Evolutionary conservation across 2,329 filamentous ascomycete species (phyloP).

Genomic region (Grosmannia clavigera): DNA sequence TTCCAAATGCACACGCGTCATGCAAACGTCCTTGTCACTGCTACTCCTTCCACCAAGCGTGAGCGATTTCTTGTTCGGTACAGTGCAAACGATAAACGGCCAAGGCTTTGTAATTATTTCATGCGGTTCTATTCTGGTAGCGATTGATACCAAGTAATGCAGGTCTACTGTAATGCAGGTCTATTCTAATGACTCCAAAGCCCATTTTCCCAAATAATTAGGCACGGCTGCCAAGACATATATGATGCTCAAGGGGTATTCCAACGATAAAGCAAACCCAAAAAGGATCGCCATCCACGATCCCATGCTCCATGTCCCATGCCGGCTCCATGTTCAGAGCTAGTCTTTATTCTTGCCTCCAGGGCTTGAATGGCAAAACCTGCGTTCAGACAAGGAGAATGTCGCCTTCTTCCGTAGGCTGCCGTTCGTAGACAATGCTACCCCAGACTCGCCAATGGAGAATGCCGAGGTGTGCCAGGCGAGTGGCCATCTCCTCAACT

Average conservation of each 20-base stretch:
- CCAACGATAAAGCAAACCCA: background rate
- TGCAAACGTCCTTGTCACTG: background rate
- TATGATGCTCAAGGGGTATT: background rate
- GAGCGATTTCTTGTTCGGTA: background rate
- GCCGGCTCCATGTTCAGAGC: background rate
- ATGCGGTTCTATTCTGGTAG: background rate
- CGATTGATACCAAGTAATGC: background rate
- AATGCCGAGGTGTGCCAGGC: slow-evolving; percentile 70
- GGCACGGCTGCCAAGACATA: background rate
- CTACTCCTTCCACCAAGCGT: background rate
- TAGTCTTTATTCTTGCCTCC: background rate
- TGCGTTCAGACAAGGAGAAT: background rate
- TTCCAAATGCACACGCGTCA: no score
- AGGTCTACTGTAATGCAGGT: background rate
- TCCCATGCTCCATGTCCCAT: background rate
- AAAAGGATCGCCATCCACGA: background rate
- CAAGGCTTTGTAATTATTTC: background rate
- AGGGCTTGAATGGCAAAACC: no score
- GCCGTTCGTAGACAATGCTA: slow-evolving; percentile 50
- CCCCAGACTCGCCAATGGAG: slow-evolving; percentile 88
- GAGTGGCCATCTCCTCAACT: slow-evolving; percentile 57
- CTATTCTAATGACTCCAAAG: background rate
- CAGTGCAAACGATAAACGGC: background rate
- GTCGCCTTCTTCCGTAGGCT: background rate
- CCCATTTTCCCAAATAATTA: background rate